Percentiles rank a stretch among this genome's conserved stretches.
phyloP scores from a whole-genome alignment of 179 eudicot genomes.

The Spinacia oleracea region DNA sequence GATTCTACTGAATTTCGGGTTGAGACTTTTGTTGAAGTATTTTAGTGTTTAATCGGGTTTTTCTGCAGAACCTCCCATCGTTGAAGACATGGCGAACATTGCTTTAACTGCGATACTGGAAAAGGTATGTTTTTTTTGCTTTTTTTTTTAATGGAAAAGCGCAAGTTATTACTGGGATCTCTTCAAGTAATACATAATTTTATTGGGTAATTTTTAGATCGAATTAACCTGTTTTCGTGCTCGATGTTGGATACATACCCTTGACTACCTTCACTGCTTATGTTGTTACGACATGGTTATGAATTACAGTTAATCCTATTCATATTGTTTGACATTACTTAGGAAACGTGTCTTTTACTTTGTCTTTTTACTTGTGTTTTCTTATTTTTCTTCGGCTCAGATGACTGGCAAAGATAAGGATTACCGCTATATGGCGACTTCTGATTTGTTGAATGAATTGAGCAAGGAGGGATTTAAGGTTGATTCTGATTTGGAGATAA shows the following conservation, averaged over 20 bases:
- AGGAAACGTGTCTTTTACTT: not conserved
- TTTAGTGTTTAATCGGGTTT: not conserved
- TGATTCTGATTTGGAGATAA: slow-evolving; percentile 83
- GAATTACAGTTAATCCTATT: not conserved
- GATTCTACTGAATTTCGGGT: not conserved
- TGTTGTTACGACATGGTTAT: not conserved
- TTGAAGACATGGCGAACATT: slow-evolving; percentile 57
- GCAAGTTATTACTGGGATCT: not conserved
- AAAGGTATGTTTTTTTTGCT: slow-evolving; percentile 50
- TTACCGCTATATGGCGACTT: slow-evolving; percentile 98
- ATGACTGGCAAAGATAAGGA: slow-evolving; percentile 99
- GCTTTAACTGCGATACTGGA: slow-evolving; percentile 69
- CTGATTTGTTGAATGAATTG: slow-evolving; percentile 93
- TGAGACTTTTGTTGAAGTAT: not conserved
- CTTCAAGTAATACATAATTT: too few species aligned
- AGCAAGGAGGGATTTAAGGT: slow-evolving; percentile 86
- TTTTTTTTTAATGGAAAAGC: not conserved
- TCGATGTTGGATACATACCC: not conserved
- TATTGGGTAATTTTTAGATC: not conserved
- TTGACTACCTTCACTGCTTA: not conserved
- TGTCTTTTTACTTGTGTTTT: slow-evolving; percentile 3
- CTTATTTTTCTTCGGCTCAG: slow-evolving; percentile 35
- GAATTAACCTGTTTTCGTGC: not conserved
- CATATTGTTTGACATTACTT: not conserved
- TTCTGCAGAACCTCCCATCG: slow-evolving; percentile 12